A percentile compares a stretch with the other conserved stretches of the same genome.
These are phyloP conservation scores for Linum tenue DNA, from an alignment of 345 rosid genomes.

Conservation along the genomic window DNA sequence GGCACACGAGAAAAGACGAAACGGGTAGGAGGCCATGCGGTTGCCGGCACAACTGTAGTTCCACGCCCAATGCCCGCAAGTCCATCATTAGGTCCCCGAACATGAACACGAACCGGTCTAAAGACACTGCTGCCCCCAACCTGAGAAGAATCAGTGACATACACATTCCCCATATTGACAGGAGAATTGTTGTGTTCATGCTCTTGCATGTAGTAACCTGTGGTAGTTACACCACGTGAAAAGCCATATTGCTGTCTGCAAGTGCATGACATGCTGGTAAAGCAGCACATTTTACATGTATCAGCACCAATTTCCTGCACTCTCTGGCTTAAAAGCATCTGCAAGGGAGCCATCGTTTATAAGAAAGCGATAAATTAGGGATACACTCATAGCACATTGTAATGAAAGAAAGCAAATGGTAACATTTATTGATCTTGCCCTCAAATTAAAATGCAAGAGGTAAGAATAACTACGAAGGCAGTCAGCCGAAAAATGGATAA, in stretches of 20 bases:
- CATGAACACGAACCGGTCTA: conserved; percentile 85
- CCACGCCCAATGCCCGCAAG: conserved; percentile 97
- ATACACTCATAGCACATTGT: too few relatives aligned
- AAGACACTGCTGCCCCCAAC: conserved; percentile 60
- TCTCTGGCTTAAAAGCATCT: conserved; percentile 90
- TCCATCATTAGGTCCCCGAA: conserved; percentile 86
- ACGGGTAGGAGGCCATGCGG: conserved; percentile 84
- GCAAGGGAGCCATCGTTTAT: conserved; percentile 15
- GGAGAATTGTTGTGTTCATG: conserved; percentile 51
- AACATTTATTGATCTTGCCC: not conserved
- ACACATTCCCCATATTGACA: conserved; percentile 50
- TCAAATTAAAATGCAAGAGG: not conserved
- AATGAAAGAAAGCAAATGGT: too few relatives aligned
- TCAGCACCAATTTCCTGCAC: conserved; percentile 82
- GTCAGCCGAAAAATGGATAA: not conserved
- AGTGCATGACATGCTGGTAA: conserved; percentile 55
- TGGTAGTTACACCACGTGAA: conserved; percentile 43
- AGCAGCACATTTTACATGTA: conserved; percentile 79
- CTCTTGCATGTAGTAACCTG: conserved; percentile 64
- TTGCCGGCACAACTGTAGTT: conserved; percentile 63
- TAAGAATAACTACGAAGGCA: not conserved
- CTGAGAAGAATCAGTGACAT: conserved; percentile 61
- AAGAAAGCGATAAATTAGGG: too few relatives aligned
- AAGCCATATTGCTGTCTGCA: conserved; percentile 74
- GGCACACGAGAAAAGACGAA: conserved; percentile 93